phyloP scores from a whole-genome alignment of 2,329 filamentous ascomycete genomes.

The Fusarium torulosum region DNA sequence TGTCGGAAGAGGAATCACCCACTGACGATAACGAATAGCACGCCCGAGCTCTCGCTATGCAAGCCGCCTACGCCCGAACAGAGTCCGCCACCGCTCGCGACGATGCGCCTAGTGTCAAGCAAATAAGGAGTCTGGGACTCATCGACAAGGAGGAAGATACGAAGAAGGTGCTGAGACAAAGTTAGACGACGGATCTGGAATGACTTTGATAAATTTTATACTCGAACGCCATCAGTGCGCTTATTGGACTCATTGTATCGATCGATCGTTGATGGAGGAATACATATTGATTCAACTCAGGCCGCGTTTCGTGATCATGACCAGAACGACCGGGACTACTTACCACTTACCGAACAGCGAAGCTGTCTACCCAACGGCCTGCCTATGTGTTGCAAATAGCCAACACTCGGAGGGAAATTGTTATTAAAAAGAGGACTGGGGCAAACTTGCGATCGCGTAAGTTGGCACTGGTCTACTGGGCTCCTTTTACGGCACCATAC shows the following conservation, averaged over 20 bases:
- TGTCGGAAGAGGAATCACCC: background rate
- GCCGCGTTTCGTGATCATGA: constrained; percentile 1
- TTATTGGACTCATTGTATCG: constrained; percentile 8
- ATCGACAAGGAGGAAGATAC: constrained; percentile 86
- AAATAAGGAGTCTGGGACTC: constrained; percentile 89
- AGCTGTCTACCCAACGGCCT: background rate
- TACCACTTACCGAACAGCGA: background rate
- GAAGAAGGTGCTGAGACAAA: constrained; percentile 66
- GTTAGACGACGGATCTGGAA: constrained; percentile 33
- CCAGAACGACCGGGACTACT: background rate
- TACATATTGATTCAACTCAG: constrained; percentile 38
- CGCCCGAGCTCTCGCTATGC: constrained; percentile 81
- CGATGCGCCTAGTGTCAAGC: constrained; percentile 82
- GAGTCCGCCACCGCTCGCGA: constrained; percentile 81
- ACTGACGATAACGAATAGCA: constrained; percentile 66
- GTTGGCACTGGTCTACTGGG: background rate
- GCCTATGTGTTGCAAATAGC: background rate
- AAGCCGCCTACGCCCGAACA: constrained; percentile 86
- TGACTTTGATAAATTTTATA: constrained; percentile 19
- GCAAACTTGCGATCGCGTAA: background rate
- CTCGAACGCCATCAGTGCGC: constrained; percentile 11
- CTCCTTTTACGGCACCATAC: background rate
- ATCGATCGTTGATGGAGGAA: constrained; percentile 42
- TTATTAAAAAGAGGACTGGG: background rate
- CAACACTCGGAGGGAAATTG: background rate